Base-by-base conservation (phyloP, 805 yeast species). In the Zygosaccharomyces gambellarensis region DNA sequence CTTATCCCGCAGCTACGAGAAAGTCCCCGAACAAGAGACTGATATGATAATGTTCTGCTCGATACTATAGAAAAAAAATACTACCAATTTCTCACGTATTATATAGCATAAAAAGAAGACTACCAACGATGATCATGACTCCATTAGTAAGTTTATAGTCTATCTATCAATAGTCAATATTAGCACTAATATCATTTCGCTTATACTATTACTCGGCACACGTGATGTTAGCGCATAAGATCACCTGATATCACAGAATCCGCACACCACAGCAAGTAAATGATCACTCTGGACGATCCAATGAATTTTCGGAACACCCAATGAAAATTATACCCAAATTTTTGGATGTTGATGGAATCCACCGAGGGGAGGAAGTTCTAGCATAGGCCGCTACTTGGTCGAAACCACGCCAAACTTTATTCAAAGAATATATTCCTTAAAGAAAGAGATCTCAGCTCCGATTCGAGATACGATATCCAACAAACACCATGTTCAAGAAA, bases 401-500 rank as follows among this genome's bases (percentile, higher is more conserved):
- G 12, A 40, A 27, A 36, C 22, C 22, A 40, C 31, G 19, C 32
- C 12, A 23, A 25, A 30, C 23, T 6, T 2, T 8, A 14, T 21
- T 12, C 42, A 9, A 14, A 39, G 29, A 5, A 17, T 2, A 6
- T 25, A 8, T 2, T 25, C 6, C 12, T 3, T 3, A 1, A 7
- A 34, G 11, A 7, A 34, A 17, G 38, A 14, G 19, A 17, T 17
- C 38, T 17, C 38, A 9, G 5, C 7, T 17, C 22, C 10, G 22
- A 34, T 21, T 17, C 38, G 38, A 34, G 38, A 17, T 34, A 34
- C 22, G 8, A 8, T 11, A 17, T 19, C n/a, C 30, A 36, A 12
- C 30, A 41, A 25, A 25, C 9, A 44, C 45, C 14, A 63, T 68
- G 60, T 52, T 71, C 58, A 71, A 71, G 64, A 73, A 72, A 67